phyloP scores from a whole-genome alignment of 345 rosid genomes.

The Durio zibethinus region DNA sequence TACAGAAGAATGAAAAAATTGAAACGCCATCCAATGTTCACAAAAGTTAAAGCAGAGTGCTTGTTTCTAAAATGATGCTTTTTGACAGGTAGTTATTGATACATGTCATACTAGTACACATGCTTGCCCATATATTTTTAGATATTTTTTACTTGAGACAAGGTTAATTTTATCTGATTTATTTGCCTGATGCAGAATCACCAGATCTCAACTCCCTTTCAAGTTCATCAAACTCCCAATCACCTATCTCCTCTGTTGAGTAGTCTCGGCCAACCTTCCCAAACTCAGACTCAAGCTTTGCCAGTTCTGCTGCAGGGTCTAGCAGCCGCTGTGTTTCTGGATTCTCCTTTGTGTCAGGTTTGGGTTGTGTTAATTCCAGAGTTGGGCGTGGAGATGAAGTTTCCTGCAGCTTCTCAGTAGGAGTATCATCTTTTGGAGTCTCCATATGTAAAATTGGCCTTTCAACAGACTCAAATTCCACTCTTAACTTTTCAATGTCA shows the following conservation, averaged over 20 bases:
- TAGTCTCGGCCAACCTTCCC: constrained; percentile 76
- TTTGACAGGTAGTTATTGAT: constrained; percentile 11
- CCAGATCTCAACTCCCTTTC: constrained; percentile 69
- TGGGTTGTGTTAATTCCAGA: not conserved
- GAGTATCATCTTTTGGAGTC: constrained; percentile 37
- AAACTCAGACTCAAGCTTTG: constrained; percentile 86
- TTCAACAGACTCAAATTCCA: constrained; percentile 73
- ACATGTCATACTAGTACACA: constrained; percentile 3
- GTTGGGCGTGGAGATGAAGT: constrained; percentile 23
- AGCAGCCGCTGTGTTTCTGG: constrained; percentile 31
- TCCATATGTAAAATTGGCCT: constrained; percentile 82
- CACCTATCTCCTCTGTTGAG: constrained; percentile 74
- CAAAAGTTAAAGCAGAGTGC: constrained; percentile 31
- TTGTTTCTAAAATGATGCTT: constrained; percentile 29
- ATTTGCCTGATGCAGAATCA: constrained; percentile 33
- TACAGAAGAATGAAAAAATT: constrained; percentile 52
- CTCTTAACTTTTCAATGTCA: constrained; percentile 69
- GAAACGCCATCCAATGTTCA: constrained; percentile 18
- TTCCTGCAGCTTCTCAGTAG: constrained; percentile 24
- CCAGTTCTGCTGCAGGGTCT: constrained; percentile 82
- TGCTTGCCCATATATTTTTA: not conserved
- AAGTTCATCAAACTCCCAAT: constrained; percentile 97
- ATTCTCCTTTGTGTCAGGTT: constrained; percentile 24
- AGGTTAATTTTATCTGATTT: constrained; percentile 10
- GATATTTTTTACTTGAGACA: not conserved